These are phyloP conservation scores for Pythium myriotylum DNA, from an alignment of 352 stramenopile genomes.

Conservation along the genomic window DNA sequence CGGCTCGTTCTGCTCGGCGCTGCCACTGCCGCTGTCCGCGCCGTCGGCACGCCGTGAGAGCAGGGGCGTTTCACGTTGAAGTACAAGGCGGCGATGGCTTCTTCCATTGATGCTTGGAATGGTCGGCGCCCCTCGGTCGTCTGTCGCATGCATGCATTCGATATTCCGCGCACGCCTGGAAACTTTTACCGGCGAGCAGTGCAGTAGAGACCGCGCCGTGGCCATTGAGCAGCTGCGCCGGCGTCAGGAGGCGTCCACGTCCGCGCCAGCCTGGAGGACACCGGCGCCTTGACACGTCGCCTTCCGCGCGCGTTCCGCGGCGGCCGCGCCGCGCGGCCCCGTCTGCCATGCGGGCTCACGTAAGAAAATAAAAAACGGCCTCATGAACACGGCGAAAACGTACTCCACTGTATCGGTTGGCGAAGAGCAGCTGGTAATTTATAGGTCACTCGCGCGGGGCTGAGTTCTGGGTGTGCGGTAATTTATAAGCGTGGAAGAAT, in stretches of 20 bases:
- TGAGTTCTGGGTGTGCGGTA: neutral
- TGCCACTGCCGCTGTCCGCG: too few relatives aligned
- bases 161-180: neutral
- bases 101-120: constrained; percentile 13
- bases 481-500: constrained; percentile 2
- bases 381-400: neutral
- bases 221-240: too few relatives aligned
- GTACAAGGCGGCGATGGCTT: neutral
- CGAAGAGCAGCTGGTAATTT: neutral
- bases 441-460: too few relatives aligned
- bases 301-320: neutral
- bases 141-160: constrained; percentile 22
- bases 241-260: too few relatives aligned
- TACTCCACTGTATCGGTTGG: too few relatives aligned
- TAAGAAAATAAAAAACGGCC: neutral
- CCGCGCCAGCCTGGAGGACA: neutral
- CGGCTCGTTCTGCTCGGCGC: too few relatives aligned
- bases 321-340: neutral
- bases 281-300: neutral
- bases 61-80: too few relatives aligned
- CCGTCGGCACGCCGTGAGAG: too few relatives aligned
- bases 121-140: constrained; percentile 6
- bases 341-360: neutral
- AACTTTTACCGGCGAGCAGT: neutral
- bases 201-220: neutral